Evolutionary conservation across 371 early-diverging fungal species (phyloP).

Genomic region (Mucor irregularis): DNA sequence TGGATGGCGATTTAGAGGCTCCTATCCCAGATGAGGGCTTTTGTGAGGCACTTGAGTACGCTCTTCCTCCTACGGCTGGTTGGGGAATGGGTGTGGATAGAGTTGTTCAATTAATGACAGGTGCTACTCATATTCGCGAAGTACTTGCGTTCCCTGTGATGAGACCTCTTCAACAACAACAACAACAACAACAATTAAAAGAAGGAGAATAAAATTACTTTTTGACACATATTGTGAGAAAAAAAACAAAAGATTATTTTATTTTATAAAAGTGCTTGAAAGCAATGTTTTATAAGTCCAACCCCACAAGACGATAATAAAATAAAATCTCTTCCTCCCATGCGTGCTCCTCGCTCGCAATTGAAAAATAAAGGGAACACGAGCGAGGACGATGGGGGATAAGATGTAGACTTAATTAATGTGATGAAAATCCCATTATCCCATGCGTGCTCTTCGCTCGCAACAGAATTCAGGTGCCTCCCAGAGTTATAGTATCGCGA

Average conservation of each 20-base stretch:
- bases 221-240: not conserved
- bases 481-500: too few species aligned
- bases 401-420: slow-evolving; percentile 1
- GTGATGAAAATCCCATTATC: not conserved
- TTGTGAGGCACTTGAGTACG: slow-evolving; percentile 92
- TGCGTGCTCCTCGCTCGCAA: not conserved
- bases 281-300: slow-evolving; percentile 7
- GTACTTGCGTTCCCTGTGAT: slow-evolving; percentile 89
- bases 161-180: slow-evolving; percentile 11
- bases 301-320: not conserved
- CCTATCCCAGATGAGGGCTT: slow-evolving; percentile 85
- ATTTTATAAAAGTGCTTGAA: too few species aligned
- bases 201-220: not conserved
- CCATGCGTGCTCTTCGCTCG: not conserved
- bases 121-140: slow-evolving; percentile 86
- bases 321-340: not conserved
- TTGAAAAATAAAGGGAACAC: not conserved
- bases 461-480: too few species aligned
- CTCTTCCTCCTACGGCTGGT: slow-evolving; percentile 96
- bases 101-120: slow-evolving; percentile 87
- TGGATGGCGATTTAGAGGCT: slow-evolving; percentile 83
- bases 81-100: slow-evolving; percentile 99
- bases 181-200: not conserved
- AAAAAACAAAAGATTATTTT: not conserved
- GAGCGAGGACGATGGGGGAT: not conserved